phyloP scores from a whole-genome alignment of 2,329 filamentous ascomycete species.

The Trichoderma semiorbis region DNA sequence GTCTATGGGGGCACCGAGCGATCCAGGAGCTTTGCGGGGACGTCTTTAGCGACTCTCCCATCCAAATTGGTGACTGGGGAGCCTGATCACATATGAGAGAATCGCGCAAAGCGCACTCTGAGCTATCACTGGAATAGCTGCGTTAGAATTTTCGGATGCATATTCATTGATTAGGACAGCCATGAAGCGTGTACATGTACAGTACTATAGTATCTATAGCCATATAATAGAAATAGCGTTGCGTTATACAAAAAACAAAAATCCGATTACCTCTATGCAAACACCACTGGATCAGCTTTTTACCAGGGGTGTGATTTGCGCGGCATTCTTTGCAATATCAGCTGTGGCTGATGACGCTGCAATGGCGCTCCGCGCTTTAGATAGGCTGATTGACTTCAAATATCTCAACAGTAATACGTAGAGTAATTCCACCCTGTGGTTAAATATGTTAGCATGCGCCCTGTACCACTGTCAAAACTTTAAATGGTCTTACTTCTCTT shows the following conservation, averaged over 20 bases:
- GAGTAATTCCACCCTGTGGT: conserved; percentile 71
- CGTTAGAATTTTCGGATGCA: background rate
- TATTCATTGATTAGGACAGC: background rate
- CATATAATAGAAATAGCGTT: background rate
- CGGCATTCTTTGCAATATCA: conserved; percentile 42
- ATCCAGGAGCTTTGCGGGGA: conserved; percentile 49
- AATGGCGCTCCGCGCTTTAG: conserved; percentile 64
- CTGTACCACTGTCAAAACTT: background rate
- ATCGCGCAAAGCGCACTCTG: background rate
- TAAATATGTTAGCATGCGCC: conserved; percentile 21
- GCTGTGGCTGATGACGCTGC: conserved; percentile 49
- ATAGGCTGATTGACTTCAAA: conserved; percentile 64
- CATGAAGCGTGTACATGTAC: background rate
- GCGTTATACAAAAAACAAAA: background rate
- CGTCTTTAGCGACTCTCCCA: conserved; percentile 47
- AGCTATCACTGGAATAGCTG: background rate
- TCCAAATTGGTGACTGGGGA: conserved; percentile 45
- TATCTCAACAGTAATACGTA: conserved; percentile 87
- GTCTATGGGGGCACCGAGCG: conserved; percentile 56
- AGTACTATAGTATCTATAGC: background rate
- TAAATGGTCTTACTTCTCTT: conserved; percentile 73
- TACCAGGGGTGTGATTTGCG: conserved; percentile 28
- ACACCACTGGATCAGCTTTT: background rate
- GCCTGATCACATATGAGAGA: background rate
- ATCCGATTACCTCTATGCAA: background rate